A percentile compares a stretch with the other conserved stretches of the same genome.
These are phyloP conservation scores for Lentinula sp. DNA, from an alignment of 768 basidiomycete species.

Conservation along the genomic window DNA sequence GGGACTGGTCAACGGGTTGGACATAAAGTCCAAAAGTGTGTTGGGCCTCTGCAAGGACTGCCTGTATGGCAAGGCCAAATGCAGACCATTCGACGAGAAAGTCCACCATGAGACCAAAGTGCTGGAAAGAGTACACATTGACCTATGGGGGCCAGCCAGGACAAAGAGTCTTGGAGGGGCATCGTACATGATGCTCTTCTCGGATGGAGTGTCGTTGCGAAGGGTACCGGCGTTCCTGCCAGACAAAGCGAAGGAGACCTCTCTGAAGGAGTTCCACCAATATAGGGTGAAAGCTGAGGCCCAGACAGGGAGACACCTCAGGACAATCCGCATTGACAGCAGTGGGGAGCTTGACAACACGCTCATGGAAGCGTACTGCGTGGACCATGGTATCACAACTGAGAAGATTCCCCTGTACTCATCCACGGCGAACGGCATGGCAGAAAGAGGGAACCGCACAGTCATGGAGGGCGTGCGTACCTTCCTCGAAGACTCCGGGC, in stretches of 20 bases:
- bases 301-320: too few species aligned
- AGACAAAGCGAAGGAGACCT: constrained; percentile 15
- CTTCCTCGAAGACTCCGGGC: too few species aligned
- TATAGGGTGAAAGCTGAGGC: background rate
- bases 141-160: constrained; percentile 19
- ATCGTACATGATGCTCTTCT: constrained; percentile 16
- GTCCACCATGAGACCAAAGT: constrained; percentile 10
- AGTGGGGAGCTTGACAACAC: constrained; percentile 22
- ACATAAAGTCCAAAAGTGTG: background rate
- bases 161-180: constrained; percentile 11
- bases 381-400: constrained; percentile 14
- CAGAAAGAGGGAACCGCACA: constrained; percentile 15
- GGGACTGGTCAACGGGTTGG: constrained; percentile 15
- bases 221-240: constrained; percentile 12
- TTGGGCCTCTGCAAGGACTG: constrained; percentile 17
- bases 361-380: constrained; percentile 13
- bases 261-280: constrained; percentile 10
- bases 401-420: constrained; percentile 16
- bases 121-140: constrained; percentile 14
- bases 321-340: constrained; percentile 13
- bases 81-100: constrained; percentile 16
- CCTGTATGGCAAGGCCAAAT: constrained; percentile 17
- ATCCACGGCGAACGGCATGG: constrained; percentile 20
- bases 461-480: constrained; percentile 13
- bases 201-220: too few species aligned